Evolutionary conservation across 352 stramenopile species (phyloP).

Genomic region (Hyaloperonospora brassicae): DNA sequence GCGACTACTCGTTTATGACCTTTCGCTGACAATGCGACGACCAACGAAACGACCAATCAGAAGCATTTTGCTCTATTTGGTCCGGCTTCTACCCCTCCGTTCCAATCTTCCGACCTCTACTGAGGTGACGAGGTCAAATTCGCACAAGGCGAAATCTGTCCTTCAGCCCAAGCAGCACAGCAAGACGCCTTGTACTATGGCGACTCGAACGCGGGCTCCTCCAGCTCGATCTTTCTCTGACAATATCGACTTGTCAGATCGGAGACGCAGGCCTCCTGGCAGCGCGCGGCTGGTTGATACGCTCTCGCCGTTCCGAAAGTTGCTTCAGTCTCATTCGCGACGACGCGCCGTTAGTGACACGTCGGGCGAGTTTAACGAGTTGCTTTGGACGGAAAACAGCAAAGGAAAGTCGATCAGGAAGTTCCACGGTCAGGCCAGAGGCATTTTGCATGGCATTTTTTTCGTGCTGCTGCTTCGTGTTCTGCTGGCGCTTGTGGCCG

Average conservation of each 20-base stretch:
- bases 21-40: too few species aligned
- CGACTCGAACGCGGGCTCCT: constrained; percentile 7
- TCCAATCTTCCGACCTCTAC: constrained; percentile 8
- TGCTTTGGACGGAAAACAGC: constrained; percentile 33
- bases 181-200: constrained; percentile 3
- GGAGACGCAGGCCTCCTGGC: constrained; percentile 7
- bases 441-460: constrained; percentile 57
- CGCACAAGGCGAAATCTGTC: constrained; percentile 1
- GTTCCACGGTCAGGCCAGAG: constrained; percentile 48
- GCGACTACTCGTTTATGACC: too few species aligned
- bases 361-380: constrained; percentile 26
- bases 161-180: neutral
- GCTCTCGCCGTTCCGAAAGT: constrained; percentile 17
- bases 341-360: constrained; percentile 28
- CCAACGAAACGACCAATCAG: too few species aligned
- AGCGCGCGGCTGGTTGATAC: constrained; percentile 12
- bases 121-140: constrained; percentile 1
- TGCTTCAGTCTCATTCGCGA: constrained; percentile 18
- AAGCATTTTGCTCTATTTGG: too few species aligned
- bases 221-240: constrained; percentile 13
- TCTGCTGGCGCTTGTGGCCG: constrained; percentile 32
- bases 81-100: neutral
- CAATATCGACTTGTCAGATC: constrained; percentile 7
- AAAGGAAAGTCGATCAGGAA: constrained; percentile 47
- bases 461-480: constrained; percentile 50